Evolutionary conservation across 1,284 basidiomycete species (phyloP), one percentile per base, ranked within the genome.

Genomic region (Leccinum angustisporum): DNA sequence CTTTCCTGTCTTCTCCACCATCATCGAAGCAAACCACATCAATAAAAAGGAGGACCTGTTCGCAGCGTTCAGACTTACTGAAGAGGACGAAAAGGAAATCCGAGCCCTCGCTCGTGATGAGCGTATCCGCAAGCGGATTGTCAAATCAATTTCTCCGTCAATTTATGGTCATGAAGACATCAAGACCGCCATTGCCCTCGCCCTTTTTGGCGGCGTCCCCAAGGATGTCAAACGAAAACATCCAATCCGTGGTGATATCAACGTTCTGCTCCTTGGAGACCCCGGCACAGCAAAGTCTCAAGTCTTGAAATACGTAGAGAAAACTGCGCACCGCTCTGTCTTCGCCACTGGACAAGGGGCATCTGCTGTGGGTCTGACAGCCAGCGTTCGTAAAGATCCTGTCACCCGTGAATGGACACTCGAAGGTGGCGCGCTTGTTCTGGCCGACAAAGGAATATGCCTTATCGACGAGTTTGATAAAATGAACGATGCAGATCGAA

Each of bases 401-500:
- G 86, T 99, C 61, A 99, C 97, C 2, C 86, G 90, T 56, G 97
- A 99, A 79, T 99, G 97, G 97, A 98, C 97, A 3, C 84, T 99
- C 38, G 97, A 99, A 76, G 97, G 97, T 16, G 97, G 97, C 16
- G 97, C 97, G 4, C 82, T 99, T 10, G 97, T 99, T 46, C 83
- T 99, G 27, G 97, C 97, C 1, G 97, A 99, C 80, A 98, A 98
- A 80, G 97, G 97, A n/a, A 94, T 92, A 40, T 99, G 97, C 72
- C 81, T 99, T 36, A 99, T 99, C 68, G 97, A 99, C 78, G 97
- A 99, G 78, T 99, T 99, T 76, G 97, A 99, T 83, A 99, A 99
- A 83, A 99, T 99, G 97, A 99, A 99, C 79, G 97, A 99, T 71
- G 87, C 94, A 34, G 94, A 96, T 77, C 84, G 95, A 66, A 98